Base-by-base conservation (phyloP, 2,329 filamentous ascomycete genomes). In the Pestalotiopsis sp. region DNA sequence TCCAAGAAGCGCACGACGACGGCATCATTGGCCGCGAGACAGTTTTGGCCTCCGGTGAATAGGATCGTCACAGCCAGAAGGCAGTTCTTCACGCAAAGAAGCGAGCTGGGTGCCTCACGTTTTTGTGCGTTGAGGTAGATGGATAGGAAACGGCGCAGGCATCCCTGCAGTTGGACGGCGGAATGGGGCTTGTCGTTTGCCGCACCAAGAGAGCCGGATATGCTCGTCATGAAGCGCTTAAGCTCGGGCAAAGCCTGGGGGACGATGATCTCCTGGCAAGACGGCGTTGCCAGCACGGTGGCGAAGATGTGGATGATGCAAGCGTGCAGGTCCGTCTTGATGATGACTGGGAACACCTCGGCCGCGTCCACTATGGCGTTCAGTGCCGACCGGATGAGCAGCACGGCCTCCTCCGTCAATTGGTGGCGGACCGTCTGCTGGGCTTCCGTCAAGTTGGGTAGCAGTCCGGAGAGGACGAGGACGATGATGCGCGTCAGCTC, bases 241-340 rank as follows among this genome's bases (percentile, higher is more conserved):
- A 99, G 91, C 56, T 95, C 97, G 0, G 96, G 93, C 17, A 99
- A 86, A 2, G 94, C 91, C 80, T 97, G 93, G 0, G 96, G 95
- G 1, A 98, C 91, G 39, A 98, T 93, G 49, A 93, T 87, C 31
- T 93, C 89, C 80, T 99, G 97, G 76, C 95, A 98, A 12, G 90
- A 86, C 0, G 93, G 92, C 0, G 94, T 98, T 14, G 93, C 92
- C 13, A 99, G 87, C 68, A 97, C 96, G 0, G 94, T 97, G 66
- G 93, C 92, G 77, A 98, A 98, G 67, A 98, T 97, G 82, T 99
- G 95, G 64, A 99, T 88, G 73, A 98, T 97, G 76, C 95, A 98
- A 52, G 96, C 95, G 77, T 98, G 94, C 6, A 99, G 86, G 78
- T 99, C 96, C 11, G 94, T 95, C 77, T 96, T 96, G 83, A 99